Conservation (phyloP, 176 grass and related monocot genomes). For the Canna indica region DNA sequence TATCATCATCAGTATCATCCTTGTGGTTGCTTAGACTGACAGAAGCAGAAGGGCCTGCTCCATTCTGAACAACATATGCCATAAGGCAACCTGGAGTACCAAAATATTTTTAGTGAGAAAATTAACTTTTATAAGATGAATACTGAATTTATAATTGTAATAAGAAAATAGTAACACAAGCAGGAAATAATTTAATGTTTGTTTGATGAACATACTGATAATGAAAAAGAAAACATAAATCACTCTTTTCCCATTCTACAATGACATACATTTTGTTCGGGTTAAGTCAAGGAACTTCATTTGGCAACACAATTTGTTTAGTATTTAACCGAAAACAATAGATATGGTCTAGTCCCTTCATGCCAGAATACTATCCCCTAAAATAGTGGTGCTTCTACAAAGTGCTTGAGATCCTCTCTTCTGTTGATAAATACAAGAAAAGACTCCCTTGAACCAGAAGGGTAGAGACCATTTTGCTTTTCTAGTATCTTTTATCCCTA, state of each 20-base stretch:
- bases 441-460: neutral
- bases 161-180: neutral
- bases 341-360: neutral
- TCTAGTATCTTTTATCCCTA: neutral
- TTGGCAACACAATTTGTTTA: too few relatives aligned
- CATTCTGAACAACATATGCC: slow-evolving; percentile 38
- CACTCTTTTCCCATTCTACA: too few relatives aligned
- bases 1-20: slow-evolving; percentile 62
- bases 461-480: neutral
- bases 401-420: neutral
- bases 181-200: too few relatives aligned
- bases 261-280: too few relatives aligned
- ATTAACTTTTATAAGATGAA: neutral
- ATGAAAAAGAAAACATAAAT: too few relatives aligned
- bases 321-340: neutral
- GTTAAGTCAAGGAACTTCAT: too few relatives aligned
- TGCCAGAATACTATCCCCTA: neutral
- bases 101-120: neutral
- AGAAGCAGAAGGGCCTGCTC: slow-evolving; percentile 67
- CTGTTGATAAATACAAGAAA: neutral
- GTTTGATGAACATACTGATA: too few relatives aligned
- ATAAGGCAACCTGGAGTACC: slow-evolving; percentile 22
- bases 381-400: neutral
- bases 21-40: slow-evolving; percentile 49
- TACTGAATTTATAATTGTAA: neutral